These are phyloP conservation scores for Taphrina deformans DNA, from an alignment of 1,139 yeast species.

Conservation along the genomic window DNA sequence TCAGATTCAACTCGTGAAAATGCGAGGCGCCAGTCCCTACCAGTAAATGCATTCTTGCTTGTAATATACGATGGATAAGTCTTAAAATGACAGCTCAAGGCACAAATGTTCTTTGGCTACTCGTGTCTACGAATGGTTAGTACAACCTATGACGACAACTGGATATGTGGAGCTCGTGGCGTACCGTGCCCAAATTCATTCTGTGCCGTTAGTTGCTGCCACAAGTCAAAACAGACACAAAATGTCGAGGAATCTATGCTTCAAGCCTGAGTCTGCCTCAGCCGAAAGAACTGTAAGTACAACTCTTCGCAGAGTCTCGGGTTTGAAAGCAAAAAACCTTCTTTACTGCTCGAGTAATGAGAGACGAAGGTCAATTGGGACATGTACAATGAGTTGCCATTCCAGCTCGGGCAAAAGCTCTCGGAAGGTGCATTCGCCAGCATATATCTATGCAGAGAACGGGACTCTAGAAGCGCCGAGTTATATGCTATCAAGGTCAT, in stretches of 20 bases:
- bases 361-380: background rate
- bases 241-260: background rate
- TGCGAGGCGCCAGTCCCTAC: constrained; percentile 6
- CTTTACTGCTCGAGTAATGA: background rate
- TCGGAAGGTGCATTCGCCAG: constrained; percentile 21
- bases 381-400: constrained; percentile 16
- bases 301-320: too few species aligned
- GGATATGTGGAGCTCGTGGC: background rate
- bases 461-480: constrained; percentile 29
- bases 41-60: background rate
- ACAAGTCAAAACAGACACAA: background rate
- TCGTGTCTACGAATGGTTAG: too few species aligned
- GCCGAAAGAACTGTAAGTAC: too few species aligned
- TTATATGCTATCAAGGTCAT: constrained; percentile 60
- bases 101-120: too few species aligned
- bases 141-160: background rate
- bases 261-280: too few species aligned
- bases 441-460: constrained; percentile 8
- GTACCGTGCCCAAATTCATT: background rate
- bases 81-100: too few species aligned
- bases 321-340: too few species aligned
- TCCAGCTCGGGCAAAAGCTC: constrained; percentile 18
- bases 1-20: background rate
- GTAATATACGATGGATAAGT: background rate
- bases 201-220: background rate